Evolutionary conservation across 2,329 filamentous ascomycete species (phyloP), one percentile per base, ranked within the genome.

Genomic region (Penicillium brevicompactum): DNA sequence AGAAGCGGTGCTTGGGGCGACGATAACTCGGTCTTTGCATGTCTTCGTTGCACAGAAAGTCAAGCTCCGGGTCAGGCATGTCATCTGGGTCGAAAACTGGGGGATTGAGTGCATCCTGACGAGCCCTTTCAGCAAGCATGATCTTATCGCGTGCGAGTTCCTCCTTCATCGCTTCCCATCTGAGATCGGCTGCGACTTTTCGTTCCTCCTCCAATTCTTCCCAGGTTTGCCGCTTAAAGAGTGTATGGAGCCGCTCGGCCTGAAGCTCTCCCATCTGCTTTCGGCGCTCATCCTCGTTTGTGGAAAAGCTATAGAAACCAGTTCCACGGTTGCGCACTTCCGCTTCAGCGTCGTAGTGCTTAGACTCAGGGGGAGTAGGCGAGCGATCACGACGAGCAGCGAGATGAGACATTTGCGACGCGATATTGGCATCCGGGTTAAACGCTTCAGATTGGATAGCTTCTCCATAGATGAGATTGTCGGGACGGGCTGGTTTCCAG

Each of bases 271-370:
- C 81, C 90, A 97, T 96, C 80, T 97, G 90, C 66, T 75, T 74
- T 68, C 87, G 80, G 46, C 84, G 75, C 60, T 80, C 79, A 61
- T 83, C 86, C 68, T 88, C 87, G 72, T 96, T 89, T 61, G 83
- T 84, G 55, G 88, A 91, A 70, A 99, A 97, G 53, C 89, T 87
- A 77, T 92, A 97, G 76, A 97, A 99, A 0, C 90, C 94, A 0
- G 90, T 90, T 4, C 94, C 94, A 66, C 94, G 93, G 43, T 86
- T 91, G 57, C 94, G 82, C 46, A 96, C 86, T 80, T 99, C 94
- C 57, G 82, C 83, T 57, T 84, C 84, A 1, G 91, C 91, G 71
- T 97, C 89, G 74, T 97, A 99, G 75, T 97, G 93, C 66, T 82
- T 81, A 64, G 88, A 84, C 7, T 87, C 85, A 5, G 92, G 92